These are phyloP conservation scores for Rhodotorula toruloides DNA, from an alignment of 768 basidiomycete genomes.

Conservation along the genomic window DNA sequence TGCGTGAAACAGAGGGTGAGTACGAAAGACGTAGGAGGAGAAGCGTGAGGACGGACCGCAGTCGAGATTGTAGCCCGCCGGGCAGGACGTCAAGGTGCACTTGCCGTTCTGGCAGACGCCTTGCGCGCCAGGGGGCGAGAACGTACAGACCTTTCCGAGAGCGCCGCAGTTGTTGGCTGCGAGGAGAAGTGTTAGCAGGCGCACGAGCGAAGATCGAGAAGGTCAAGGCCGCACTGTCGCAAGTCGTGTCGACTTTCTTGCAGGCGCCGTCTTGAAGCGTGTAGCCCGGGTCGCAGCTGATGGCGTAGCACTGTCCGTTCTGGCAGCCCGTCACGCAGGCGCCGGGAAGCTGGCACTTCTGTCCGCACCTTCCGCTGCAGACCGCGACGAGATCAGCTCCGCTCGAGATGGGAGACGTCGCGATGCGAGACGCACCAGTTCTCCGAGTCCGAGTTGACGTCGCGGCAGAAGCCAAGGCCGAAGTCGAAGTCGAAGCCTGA, in stretches of 20 bases:
- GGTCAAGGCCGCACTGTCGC: constrained; percentile 14
- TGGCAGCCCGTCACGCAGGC: constrained; percentile 10
- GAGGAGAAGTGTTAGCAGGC: not conserved
- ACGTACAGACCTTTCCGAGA: constrained; percentile 17
- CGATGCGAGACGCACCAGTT: constrained; percentile 10
- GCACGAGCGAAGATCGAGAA: too few relatives aligned
- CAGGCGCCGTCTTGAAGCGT: constrained; percentile 21
- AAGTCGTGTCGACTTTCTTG: constrained; percentile 1
- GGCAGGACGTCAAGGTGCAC: constrained; percentile 21
- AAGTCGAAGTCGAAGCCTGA: constrained; percentile 26
- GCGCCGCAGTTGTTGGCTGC: constrained; percentile 33
- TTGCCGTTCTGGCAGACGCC: constrained; percentile 15
- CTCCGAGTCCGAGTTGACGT: constrained; percentile 17
- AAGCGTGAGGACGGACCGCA: not conserved
- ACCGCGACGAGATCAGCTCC: not conserved
- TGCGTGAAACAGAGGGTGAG: not conserved
- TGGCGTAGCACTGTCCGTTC: constrained; percentile 17
- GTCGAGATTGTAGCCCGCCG: constrained; percentile 17
- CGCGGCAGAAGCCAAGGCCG: constrained; percentile 24
- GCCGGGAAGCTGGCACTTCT: constrained; percentile 17
- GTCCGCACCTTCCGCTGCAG: constrained; percentile 12
- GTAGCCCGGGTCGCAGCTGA: constrained; percentile 11
- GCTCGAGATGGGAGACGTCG: not conserved
- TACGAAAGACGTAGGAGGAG: not conserved
- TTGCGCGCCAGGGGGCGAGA: constrained; percentile 20